Evolutionary conservation across 139 green algal species (phyloP).

Genomic region (Coelastrella sp.): DNA sequence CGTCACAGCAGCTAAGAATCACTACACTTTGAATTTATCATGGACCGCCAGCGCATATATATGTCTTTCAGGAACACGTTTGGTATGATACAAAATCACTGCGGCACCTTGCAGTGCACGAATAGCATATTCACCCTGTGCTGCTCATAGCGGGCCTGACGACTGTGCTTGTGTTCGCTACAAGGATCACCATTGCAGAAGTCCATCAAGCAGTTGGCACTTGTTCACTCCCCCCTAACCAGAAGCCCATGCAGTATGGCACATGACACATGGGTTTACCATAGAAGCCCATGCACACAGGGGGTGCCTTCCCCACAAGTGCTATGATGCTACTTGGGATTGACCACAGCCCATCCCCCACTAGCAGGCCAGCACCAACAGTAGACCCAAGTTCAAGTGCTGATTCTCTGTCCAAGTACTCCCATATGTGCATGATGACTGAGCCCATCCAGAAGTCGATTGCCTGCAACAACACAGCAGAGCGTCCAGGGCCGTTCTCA

Average conservation of each 20-base stretch:
- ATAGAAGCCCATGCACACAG: conserved; percentile 52
- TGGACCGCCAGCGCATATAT: too few species aligned
- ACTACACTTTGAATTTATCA: too few species aligned
- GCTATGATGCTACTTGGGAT: conserved; percentile 48
- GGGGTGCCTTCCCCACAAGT: conserved; percentile 23
- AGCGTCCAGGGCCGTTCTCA: neutral
- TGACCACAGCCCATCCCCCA: conserved; percentile 52
- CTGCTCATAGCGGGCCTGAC: too few species aligned
- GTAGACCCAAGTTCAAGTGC: conserved; percentile 26
- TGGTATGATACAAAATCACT: too few species aligned
- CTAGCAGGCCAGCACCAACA: conserved; percentile 51
- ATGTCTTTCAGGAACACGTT: too few species aligned
- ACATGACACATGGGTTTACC: neutral
- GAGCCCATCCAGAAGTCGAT: conserved; percentile 46
- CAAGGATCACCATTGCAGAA: neutral
- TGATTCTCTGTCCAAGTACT: neutral
- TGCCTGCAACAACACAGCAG: conserved; percentile 33
- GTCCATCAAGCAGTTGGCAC: neutral
- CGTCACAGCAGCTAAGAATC: too few species aligned
- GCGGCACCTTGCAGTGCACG: too few species aligned
- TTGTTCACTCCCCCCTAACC: conserved; percentile 11
- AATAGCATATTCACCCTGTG: too few species aligned
- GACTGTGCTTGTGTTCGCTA: too few species aligned
- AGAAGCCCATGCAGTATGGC: conserved; percentile 38
- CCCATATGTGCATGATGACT: conserved; percentile 38